Evolutionary conservation across 2,329 filamentous ascomycete species (phyloP).

Genomic region (Ophiocordyceps sinensis): DNA sequence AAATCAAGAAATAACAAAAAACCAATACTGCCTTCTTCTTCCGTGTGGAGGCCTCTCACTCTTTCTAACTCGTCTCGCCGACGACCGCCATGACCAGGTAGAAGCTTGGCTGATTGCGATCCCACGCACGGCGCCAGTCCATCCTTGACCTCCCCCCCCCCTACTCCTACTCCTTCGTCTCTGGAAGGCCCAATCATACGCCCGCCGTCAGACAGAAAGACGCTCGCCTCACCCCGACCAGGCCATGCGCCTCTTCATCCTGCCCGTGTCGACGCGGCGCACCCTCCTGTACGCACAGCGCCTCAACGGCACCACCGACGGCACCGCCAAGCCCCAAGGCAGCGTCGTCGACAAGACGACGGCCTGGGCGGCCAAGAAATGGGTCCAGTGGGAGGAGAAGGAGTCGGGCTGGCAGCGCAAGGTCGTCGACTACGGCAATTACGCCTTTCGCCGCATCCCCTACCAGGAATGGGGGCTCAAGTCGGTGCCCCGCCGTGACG

Average conservation of each 20-base stretch:
- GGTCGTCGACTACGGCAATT: slow-evolving; percentile 76
- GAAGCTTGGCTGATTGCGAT: no score
- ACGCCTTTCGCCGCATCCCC: slow-evolving; percentile 71
- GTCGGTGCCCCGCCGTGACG: slow-evolving; percentile 62
- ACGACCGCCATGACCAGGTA: no score
- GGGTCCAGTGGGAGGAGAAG: slow-evolving; percentile 77
- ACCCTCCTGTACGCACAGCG: slow-evolving; percentile 88
- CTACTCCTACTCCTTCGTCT: background rate
- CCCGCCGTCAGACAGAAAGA: no score
- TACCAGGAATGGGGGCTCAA: slow-evolving; percentile 98
- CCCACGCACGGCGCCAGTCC: background rate
- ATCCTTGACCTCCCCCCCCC: background rate
- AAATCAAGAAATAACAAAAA: no score
- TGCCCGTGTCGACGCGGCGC: slow-evolving; percentile 82
- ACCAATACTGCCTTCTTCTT: no score
- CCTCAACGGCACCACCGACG: slow-evolving; percentile 36
- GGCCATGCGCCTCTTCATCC: slow-evolving; percentile 78
- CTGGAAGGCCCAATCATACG: no score
- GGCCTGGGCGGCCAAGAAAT: slow-evolving; percentile 57
- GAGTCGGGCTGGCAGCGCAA: slow-evolving; percentile 78
- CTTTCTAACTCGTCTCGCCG: no score
- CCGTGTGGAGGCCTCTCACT: no score
- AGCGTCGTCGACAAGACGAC: slow-evolving; percentile 55
- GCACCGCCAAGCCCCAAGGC: slow-evolving; percentile 27
- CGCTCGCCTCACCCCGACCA: background rate